Conservation (phyloP, 2,329 filamentous ascomycete genomes). For the Myrmaecium sp. region DNA sequence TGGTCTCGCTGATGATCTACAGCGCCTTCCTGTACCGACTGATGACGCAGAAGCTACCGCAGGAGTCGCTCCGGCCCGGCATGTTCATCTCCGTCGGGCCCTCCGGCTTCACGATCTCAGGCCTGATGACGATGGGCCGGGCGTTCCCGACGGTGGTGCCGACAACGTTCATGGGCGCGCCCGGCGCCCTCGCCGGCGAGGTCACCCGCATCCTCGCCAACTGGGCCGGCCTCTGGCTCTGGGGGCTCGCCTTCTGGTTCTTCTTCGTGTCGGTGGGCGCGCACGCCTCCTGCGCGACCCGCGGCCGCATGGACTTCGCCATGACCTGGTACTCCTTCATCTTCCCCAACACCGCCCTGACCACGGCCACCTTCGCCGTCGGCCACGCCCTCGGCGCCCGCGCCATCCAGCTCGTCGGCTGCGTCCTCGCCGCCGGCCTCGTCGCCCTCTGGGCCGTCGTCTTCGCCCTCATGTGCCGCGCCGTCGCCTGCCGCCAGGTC, state of each 20-base stretch:
- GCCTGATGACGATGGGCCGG: slow-evolving; percentile 40
- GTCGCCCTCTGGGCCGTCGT: slow-evolving; percentile 53
- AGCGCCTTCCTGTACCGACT: slow-evolving; percentile 70
- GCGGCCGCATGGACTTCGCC: slow-evolving; percentile 51
- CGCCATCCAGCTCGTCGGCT: slow-evolving; percentile 49
- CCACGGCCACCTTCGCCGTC: slow-evolving; percentile 56
- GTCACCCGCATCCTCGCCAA: slow-evolving; percentile 39
- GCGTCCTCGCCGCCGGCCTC: slow-evolving; percentile 47
- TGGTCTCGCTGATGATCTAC: slow-evolving; percentile 62
- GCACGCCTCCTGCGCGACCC: slow-evolving; percentile 48
- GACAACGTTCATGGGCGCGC: slow-evolving; percentile 37
- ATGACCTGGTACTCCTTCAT: slow-evolving; percentile 81
- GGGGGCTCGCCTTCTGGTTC: slow-evolving; percentile 72
- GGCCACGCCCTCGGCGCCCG: slow-evolving; percentile 28
- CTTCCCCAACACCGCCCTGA: slow-evolving; percentile 62
- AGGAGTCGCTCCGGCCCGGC: slow-evolving; percentile 57
- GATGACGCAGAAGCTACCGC: slow-evolving; percentile 74
- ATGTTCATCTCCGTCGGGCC: slow-evolving; percentile 79
- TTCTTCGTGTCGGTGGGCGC: slow-evolving; percentile 66
- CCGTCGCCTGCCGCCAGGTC: slow-evolving; percentile 49
- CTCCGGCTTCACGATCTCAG: slow-evolving; percentile 49
- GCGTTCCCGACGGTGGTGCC: slow-evolving; percentile 32
- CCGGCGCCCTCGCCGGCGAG: slow-evolving; percentile 34
- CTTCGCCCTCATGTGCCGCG: slow-evolving; percentile 51
- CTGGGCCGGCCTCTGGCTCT: slow-evolving; percentile 61